These are phyloP conservation scores for Syzygium aromaticum DNA, from an alignment of 345 rosid species.

Conservation along the genomic window DNA sequence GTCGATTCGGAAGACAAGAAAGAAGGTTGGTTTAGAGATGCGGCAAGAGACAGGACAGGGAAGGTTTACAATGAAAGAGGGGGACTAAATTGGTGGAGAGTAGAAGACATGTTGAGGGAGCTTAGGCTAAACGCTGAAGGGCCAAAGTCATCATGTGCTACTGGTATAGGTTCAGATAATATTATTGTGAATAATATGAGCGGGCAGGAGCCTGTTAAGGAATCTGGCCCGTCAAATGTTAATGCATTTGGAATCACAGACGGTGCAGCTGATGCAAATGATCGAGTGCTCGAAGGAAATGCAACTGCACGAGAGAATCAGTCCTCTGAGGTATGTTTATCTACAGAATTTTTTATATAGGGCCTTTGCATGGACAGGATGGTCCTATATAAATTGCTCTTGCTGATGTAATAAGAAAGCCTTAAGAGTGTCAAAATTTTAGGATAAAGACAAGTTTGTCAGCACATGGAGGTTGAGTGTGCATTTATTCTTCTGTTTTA, in stretches of 20 bases:
- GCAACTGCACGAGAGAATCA: not conserved
- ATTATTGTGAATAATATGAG: not conserved
- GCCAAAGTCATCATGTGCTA: slow-evolving; percentile 12
- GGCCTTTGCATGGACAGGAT: not conserved
- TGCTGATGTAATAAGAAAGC: not conserved
- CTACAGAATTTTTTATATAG: not conserved
- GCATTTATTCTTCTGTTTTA: not conserved
- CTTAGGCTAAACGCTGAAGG: slow-evolving; percentile 25
- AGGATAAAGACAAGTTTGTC: not conserved
- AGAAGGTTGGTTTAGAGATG: not conserved
- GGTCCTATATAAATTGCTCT: not conserved
- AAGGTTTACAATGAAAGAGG: slow-evolving; percentile 11
- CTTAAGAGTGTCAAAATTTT: not conserved
- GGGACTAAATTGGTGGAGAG: slow-evolving; percentile 33
- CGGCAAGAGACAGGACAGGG: slow-evolving; percentile 6
- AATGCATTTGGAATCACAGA: slow-evolving; percentile 5
- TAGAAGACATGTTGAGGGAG: slow-evolving; percentile 12
- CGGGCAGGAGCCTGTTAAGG: not conserved
- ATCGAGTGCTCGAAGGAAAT: not conserved
- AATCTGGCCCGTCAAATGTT: not conserved
- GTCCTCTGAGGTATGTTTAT: slow-evolving; percentile 31
- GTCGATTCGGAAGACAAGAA: slow-evolving; percentile 6
- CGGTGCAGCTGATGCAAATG: slow-evolving; percentile 6
- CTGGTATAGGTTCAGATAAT: slow-evolving; percentile 2
- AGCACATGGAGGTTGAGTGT: not conserved